Percentiles rank a stretch among this genome's conserved stretches.
phyloP scores from a whole-genome alignment of 2,329 filamentous ascomycete species.

The Apiospora rasikravindrae region DNA sequence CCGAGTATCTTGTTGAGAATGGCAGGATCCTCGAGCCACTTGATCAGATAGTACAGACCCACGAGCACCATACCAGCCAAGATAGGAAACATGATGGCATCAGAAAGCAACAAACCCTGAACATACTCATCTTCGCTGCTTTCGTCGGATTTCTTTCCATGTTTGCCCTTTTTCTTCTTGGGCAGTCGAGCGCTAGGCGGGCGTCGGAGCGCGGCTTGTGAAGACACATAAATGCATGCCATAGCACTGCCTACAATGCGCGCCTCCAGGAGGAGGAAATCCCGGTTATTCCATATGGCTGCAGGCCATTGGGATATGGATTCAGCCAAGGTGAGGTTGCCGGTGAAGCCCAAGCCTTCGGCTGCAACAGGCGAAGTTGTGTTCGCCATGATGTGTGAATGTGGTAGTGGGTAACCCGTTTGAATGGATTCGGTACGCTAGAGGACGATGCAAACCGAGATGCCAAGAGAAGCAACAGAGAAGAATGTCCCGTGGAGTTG shows the following conservation, averaged over 20 bases:
- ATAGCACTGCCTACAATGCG: slow-evolving; percentile 69
- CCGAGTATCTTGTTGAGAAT: slow-evolving; percentile 83
- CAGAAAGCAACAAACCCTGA: slow-evolving; percentile 72
- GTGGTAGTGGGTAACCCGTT: not conserved
- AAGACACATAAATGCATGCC: slow-evolving; percentile 82
- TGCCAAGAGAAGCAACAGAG: not conserved
- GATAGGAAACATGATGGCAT: slow-evolving; percentile 85
- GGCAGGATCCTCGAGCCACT: slow-evolving; percentile 82
- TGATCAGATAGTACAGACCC: slow-evolving; percentile 85
- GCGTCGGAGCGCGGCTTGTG: slow-evolving; percentile 83
- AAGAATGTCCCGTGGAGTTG: not conserved
- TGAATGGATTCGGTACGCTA: not conserved
- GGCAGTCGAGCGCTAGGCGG: slow-evolving; percentile 77
- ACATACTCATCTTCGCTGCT: slow-evolving; percentile 60
- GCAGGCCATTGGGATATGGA: slow-evolving; percentile 36
- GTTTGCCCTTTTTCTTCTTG: slow-evolving; percentile 48
- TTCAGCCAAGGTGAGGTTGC: slow-evolving; percentile 37
- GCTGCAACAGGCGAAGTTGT: slow-evolving; percentile 25
- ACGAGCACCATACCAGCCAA: slow-evolving; percentile 74
- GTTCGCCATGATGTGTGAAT: slow-evolving; percentile 25
- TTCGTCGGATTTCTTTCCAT: slow-evolving; percentile 40
- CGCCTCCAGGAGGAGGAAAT: slow-evolving; percentile 51
- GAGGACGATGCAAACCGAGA: not conserved
- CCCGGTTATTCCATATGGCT: slow-evolving; percentile 38
- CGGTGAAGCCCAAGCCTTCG: slow-evolving; percentile 31